A percentile compares a stretch with the other conserved stretches of the same genome.
Conservation (phyloP, 2,329 filamentous ascomycete species). For the Colletotrichum euphorbiae region DNA sequence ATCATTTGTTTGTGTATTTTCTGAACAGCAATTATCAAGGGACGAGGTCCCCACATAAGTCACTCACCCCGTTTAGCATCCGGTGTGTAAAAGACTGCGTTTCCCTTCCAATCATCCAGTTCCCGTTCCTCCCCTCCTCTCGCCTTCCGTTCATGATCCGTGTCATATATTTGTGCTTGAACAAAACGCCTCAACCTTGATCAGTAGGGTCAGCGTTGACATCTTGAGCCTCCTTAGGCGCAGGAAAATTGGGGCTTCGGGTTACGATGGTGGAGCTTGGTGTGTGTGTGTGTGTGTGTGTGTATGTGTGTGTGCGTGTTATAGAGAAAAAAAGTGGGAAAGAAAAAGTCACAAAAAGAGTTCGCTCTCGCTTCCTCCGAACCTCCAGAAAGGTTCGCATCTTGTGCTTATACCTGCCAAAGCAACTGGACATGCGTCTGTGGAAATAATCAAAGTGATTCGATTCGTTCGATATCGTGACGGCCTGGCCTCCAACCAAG, state of each 20-base stretch:
- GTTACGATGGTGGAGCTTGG: background rate
- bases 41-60: background rate
- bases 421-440: constrained; percentile 17
- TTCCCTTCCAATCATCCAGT: constrained; percentile 1
- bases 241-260: background rate
- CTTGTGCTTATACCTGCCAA: constrained; percentile 24
- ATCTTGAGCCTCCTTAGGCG: background rate
- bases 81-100: constrained; percentile 27
- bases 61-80: constrained; percentile 12
- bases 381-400: background rate
- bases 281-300: background rate
- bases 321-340: constrained; percentile 13
- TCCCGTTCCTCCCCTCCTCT: background rate
- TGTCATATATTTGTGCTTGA: constrained; percentile 20
- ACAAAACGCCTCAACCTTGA: constrained; percentile 25
- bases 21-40: constrained; percentile 37
- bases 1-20: constrained; percentile 40
- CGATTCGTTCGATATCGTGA: constrained; percentile 12
- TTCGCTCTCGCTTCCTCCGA: constrained; percentile 27
- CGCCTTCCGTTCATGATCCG: constrained; percentile 10
- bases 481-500: constrained; percentile 9
- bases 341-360: constrained; percentile 27
- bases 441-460: constrained; percentile 23
- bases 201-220: constrained; percentile 19
- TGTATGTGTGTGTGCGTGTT: constrained; percentile 3